These are phyloP conservation scores for Spergularia azorica DNA, from an alignment of 179 eudicot species.

Conservation along the genomic window DNA sequence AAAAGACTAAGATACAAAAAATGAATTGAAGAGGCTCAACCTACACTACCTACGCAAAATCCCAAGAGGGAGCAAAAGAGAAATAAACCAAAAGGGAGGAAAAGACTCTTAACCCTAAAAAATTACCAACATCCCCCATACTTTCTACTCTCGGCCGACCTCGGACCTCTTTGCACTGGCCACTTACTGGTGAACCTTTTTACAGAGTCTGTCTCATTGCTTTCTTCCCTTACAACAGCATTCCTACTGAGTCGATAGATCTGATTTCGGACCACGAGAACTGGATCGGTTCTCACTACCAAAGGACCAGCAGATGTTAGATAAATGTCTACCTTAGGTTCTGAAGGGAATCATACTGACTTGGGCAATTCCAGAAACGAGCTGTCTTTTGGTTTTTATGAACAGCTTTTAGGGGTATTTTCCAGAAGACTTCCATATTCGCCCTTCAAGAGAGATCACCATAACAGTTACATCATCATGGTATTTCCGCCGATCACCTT, in stretches of 20 bases:
- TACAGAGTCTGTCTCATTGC: constrained; percentile 3
- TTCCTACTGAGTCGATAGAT: not conserved
- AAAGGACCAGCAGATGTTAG: constrained; percentile 1
- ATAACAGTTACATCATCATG: constrained; percentile 97
- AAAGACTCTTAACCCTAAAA: not conserved
- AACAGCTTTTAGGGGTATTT: constrained; percentile 49
- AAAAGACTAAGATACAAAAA: constrained; percentile 27
- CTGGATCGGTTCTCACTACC: constrained; percentile 5
- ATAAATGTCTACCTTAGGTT: constrained; percentile 14
- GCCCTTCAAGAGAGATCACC: constrained; percentile 81
- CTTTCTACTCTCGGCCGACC: constrained; percentile 12
- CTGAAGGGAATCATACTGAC: constrained; percentile 7
- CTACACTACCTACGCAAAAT: constrained; percentile 41
- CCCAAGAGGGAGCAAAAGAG: constrained; percentile 32
- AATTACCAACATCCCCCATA: constrained; percentile 16
- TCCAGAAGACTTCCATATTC: constrained; percentile 77
- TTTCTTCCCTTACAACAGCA: not conserved
- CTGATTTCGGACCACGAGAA: constrained; percentile 19
- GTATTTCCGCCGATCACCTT: constrained; percentile 89
- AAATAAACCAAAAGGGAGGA: constrained; percentile 9
- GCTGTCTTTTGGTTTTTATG: constrained; percentile 22
- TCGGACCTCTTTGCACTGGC: constrained; percentile 4
- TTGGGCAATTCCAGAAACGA: not conserved
- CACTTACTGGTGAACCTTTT: constrained; percentile 1
- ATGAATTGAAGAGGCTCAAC: constrained; percentile 40